Evolutionary conservation across 176 grass and related monocot species (phyloP).

Genomic region (Ensete glaucum): DNA sequence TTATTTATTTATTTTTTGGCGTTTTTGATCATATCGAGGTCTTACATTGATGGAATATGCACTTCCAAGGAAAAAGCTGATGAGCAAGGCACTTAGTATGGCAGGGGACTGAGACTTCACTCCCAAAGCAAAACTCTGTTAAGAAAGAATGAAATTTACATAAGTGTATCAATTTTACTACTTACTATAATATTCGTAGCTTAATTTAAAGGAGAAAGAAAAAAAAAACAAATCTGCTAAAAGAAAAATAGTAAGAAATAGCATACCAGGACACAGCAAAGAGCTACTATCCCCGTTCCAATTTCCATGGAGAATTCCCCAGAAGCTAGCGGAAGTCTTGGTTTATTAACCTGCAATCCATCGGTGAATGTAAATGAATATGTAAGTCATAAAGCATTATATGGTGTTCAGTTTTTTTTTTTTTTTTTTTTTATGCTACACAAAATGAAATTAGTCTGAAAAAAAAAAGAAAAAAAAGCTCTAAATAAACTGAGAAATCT

Average conservation of each 20-base stretch:
- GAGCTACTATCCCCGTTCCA: constrained; percentile 37
- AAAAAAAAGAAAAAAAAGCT: neutral
- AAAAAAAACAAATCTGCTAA: too few species aligned
- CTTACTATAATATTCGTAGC: neutral
- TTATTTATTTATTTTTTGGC: too few species aligned
- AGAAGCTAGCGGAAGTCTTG: constrained; percentile 62
- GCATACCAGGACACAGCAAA: constrained; percentile 48
- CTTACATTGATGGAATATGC: constrained; percentile 80
- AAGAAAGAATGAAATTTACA: neutral
- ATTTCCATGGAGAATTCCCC: constrained; percentile 49
- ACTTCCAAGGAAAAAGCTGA: constrained; percentile 82
- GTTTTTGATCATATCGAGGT: neutral
- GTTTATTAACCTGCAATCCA: constrained; percentile 64
- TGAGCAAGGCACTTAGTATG: constrained; percentile 43
- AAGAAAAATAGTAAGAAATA: neutral
- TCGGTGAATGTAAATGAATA: neutral
- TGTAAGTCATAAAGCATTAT: too few species aligned
- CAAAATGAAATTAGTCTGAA: neutral
- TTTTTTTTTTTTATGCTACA: too few species aligned
- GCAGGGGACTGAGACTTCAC: constrained; percentile 43
- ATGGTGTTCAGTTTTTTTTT: too few species aligned
- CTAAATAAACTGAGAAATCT: neutral
- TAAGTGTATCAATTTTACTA: neutral
- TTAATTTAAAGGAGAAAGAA: constrained; percentile 11
- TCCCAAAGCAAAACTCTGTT: constrained; percentile 67